Evolutionary conservation across 192 early-diverging fungal genomes (phyloP), one percentile per base, ranked within the genome.

Genomic region (Kappamyces sp.): DNA sequence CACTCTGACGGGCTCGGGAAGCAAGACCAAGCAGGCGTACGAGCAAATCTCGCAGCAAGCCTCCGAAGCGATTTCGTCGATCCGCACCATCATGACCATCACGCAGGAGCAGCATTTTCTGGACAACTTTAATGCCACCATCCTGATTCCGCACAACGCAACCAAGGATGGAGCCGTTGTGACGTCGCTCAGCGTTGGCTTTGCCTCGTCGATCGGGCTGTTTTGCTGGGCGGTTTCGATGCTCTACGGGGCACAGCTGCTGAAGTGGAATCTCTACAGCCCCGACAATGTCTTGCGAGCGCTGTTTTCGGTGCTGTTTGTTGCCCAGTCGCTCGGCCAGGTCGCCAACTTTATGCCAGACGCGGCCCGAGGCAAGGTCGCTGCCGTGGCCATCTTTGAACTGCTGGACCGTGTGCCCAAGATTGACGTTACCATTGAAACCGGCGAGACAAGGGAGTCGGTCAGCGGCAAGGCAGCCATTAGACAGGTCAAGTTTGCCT

Each of bases 61-160:
- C 1, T 85, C 86, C 52, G 95, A 98, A 65, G 76, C 85, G 35
- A 86, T 98, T 59, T 69, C 80, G 60, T 83, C 81, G 61, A 88
- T 98, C 64, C 76, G 86, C 39, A 98, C 93, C 0, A 88, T 94
- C 2, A 81, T 84, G 15, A 83, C 86, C 37, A 81, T 91, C 59
- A 89, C 67, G 40, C 63, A 69, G 42, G 84, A 93, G 66, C 63
- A 70, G 15, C 66, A 67, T 29, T 94, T 97, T 63, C 80, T 84
- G 54, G 54, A 69, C 12, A 71, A 73, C 43, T 96, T 86, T 61
- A 57, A 65, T 15, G 65, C 66, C 1, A 81, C 82, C 47, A 85
- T 86, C 52, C 61, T 75, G 1, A 72, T 66, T 9, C 91, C 91
- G 0, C 87, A 96, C 68, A 60, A 73, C 11, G 70, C 81, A 15